Evolutionary conservation across 78 protist genomes (phyloP).

Genomic region (Dictyostelium citrinum): DNA sequence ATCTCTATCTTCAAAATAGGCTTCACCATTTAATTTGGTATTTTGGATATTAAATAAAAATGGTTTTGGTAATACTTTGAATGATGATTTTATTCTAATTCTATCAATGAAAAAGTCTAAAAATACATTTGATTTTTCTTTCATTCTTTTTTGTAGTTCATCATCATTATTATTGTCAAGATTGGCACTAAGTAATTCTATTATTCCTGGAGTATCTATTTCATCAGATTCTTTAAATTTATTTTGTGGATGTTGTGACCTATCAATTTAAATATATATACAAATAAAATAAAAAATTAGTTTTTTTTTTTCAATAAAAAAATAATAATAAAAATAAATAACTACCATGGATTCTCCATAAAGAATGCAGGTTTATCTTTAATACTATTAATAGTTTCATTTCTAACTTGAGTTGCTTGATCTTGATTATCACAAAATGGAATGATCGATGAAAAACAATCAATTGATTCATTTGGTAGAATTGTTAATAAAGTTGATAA

Average conservation of each 20-base stretch:
- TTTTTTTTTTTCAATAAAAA: too few species aligned
- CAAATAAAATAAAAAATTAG: too few species aligned
- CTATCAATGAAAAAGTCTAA: neutral
- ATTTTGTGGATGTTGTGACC: neutral
- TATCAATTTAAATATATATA: too few species aligned
- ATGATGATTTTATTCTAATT: neutral
- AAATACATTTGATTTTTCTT: neutral
- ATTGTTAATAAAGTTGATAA: neutral
- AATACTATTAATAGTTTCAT: neutral
- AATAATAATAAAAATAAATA: neutral
- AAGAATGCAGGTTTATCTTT: neutral
- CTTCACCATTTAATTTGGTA: neutral
- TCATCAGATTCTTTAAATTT: neutral
- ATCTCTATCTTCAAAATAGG: neutral
- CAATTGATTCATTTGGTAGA: neutral
- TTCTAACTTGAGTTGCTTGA: neutral
- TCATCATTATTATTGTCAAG: neutral
- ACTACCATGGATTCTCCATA: slow-evolving; percentile 10
- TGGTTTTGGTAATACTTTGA: neutral
- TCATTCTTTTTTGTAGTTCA: neutral
- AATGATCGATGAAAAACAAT: neutral
- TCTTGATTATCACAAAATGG: neutral
- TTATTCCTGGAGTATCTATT: neutral
- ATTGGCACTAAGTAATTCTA: neutral
- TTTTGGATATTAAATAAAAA: neutral